Evolutionary conservation across 1,284 basidiomycete species (phyloP), one percentile per base, ranked within the genome.

Genomic region (Ustilago nuda): DNA sequence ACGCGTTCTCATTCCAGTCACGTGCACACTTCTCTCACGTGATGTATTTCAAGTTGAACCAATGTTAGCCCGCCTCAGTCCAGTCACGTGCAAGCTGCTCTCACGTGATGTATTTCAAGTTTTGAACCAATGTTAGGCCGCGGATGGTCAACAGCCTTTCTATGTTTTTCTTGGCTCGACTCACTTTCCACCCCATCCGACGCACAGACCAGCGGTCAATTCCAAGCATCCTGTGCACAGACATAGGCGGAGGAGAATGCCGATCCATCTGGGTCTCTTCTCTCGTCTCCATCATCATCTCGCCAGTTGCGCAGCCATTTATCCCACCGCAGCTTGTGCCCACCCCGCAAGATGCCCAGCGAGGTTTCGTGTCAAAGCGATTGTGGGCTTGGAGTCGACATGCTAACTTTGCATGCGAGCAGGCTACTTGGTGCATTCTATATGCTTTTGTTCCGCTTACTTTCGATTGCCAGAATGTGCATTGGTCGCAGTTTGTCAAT

Each of bases 361-460:
- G 94, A 7, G 95, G 95, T 0, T 98, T 98, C 85, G 87, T 92
- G 30, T 94, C 93, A 0, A 89, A 89, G 13, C 94, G 95, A 1
- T 86, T 98, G 11, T 98, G 93, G 92, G 89, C 90, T 1, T 94
- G 91, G 88, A 91, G 90, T 3, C 89, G 95, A 17, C 95, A 98
- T 85, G 94, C 95, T 19, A 97, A 97, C 86, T 95, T 94, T 86
- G 87, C 92, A 0, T 94, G 92, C 84, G 94, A 97, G 84, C 94
- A 95, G 87, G 87, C 88, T 8, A 94, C 95, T 87, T 96, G 82
- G 82, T 82, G 94, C 94, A 91, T 94, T 73, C 70, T 82, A 12
- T 87, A 87, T 71, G 85, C 83, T 12, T 67, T 86, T 56, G 85
- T 86, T 51, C 76, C 80, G 9, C 62, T 82, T 35, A 80, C 80